Evolutionary conservation across 2,329 filamentous ascomycete species (phyloP).

Genomic region (Penicillium sumatraense): DNA sequence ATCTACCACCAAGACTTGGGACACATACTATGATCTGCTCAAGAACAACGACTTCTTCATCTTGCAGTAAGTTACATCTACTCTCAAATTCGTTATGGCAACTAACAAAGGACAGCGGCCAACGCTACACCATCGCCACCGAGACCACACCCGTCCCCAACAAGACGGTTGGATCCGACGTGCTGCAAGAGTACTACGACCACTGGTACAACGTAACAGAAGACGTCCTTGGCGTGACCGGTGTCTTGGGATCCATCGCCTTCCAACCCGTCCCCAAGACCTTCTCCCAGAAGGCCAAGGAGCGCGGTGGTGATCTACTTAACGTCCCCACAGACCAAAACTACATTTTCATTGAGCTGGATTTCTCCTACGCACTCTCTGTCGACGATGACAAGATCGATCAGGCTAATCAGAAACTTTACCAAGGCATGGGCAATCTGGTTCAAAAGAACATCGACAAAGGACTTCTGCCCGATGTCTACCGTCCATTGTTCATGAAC

Average conservation of each 20-base stretch:
- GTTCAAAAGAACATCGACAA: slow-evolving; percentile 39
- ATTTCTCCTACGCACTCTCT: slow-evolving; percentile 47
- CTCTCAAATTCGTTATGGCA: neutral
- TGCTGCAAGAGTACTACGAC: slow-evolving; percentile 39
- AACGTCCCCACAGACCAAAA: slow-evolving; percentile 46
- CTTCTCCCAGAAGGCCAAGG: slow-evolving; percentile 39
- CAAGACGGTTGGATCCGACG: slow-evolving; percentile 30
- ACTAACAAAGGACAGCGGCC: slow-evolving; percentile 28
- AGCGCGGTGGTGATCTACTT: slow-evolving; percentile 45
- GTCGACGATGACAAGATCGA: slow-evolving; percentile 44
- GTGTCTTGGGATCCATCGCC: slow-evolving; percentile 38
- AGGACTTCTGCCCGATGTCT: slow-evolving; percentile 44
- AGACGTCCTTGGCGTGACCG: slow-evolving; percentile 31
- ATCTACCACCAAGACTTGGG: slow-evolving; percentile 53
- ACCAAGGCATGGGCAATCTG: slow-evolving; percentile 40
- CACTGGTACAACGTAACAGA: slow-evolving; percentile 38
- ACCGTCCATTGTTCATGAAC: slow-evolving; percentile 54
- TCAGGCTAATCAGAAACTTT: slow-evolving; percentile 42
- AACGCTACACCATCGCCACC: slow-evolving; percentile 47
- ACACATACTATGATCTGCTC: slow-evolving; percentile 52
- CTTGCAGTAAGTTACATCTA: slow-evolving; percentile 23
- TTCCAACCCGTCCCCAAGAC: slow-evolving; percentile 43
- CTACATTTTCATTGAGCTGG: slow-evolving; percentile 52
- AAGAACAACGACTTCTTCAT: slow-evolving; percentile 49
- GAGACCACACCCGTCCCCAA: slow-evolving; percentile 45